Base-by-base conservation (phyloP, 371 early-diverging fungal species). In the Rhizopus sp. region DNA sequence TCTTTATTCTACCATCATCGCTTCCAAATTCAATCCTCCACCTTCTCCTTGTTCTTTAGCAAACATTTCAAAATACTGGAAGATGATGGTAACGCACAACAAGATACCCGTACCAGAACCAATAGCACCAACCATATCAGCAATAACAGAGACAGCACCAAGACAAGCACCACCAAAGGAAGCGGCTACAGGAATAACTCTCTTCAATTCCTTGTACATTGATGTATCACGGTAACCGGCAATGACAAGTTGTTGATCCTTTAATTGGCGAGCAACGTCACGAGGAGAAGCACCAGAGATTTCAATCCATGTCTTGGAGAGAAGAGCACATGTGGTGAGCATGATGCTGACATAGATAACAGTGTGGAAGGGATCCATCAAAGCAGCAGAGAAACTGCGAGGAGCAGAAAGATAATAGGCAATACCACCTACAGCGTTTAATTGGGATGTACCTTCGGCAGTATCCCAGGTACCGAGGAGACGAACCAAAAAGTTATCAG, bases 81-180 rank as follows among this genome's bases (percentile, higher is more conserved):
- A 99, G 73, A 99, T 98, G 64, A 99, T 99, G 44, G 99, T 99
- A 41, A 99, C 99, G 58, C 99, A 98, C 57, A 99, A 74, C 70
- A 99, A 82, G 63, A 99, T 99, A 87, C 99, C 99, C 30, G 99
- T 99, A 34, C 99, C 99, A 44, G 97, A 96, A 38, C 99, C 99
- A 80, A 99, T 89, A 34, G 92, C 92, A 46, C 97, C 97, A 12
- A 82, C 60, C 70, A 99, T 83, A 82, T 99, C 99, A 53, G 99
- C 98, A 58, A 94, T 73, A 31, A 99, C 93, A 44, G 94, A 92
- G 53, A 99, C 85, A n/a, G 93, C 88, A 62, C 99, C 99, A 64
- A 99, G 91, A 70, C 95, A 90, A 33, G 99, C 88, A 59, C 99
- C 99, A 65, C 99, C 99, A 57, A 97, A 93, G 49, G 91, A 93